These are phyloP conservation scores for Daldinia vernicosa DNA, from an alignment of 495 filamentous ascomycete species.

Conservation along the genomic window DNA sequence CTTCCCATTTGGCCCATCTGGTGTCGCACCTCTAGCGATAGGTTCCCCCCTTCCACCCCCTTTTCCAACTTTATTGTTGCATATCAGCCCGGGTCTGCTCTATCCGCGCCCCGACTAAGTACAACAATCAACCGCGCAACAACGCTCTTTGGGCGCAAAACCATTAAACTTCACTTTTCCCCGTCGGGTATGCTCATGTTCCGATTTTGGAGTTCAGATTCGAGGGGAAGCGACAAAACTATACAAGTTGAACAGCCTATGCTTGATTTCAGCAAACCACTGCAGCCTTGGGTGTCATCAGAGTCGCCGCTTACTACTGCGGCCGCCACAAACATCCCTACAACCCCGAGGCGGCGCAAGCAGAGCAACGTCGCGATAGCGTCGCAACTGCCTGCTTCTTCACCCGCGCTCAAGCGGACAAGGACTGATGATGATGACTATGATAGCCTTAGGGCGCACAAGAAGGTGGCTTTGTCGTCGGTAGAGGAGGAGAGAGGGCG, in stretches of 20 bases:
- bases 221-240: slow-evolving; percentile 58
- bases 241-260: slow-evolving; percentile 48
- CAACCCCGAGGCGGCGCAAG: slow-evolving; percentile 44
- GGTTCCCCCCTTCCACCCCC: slow-evolving; percentile 22
- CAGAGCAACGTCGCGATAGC: slow-evolving; percentile 47
- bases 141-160: slow-evolving; percentile 8
- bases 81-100: slow-evolving; percentile 22
- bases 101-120: slow-evolving; percentile 23
- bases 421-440: slow-evolving; percentile 43
- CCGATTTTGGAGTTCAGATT: slow-evolving; percentile 60
- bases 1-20: slow-evolving; percentile 43
- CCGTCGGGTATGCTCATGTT: slow-evolving; percentile 55
- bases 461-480: slow-evolving; percentile 43
- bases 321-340: slow-evolving; percentile 16
- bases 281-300: slow-evolving; percentile 48
- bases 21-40: slow-evolving; percentile 40
- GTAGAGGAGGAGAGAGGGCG: slow-evolving; percentile 29
- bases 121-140: slow-evolving; percentile 12
- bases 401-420: slow-evolving; percentile 50
- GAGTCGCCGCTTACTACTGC: slow-evolving; percentile 31
- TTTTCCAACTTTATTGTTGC: slow-evolving; percentile 13
- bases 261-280: slow-evolving; percentile 44
- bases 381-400: slow-evolving; percentile 36
- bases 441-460: slow-evolving; percentile 51
- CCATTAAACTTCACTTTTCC: slow-evolving; percentile 11